These are phyloP conservation scores for Arbutus unedo DNA, from an alignment of 148 eudicot species.

Conservation along the genomic window DNA sequence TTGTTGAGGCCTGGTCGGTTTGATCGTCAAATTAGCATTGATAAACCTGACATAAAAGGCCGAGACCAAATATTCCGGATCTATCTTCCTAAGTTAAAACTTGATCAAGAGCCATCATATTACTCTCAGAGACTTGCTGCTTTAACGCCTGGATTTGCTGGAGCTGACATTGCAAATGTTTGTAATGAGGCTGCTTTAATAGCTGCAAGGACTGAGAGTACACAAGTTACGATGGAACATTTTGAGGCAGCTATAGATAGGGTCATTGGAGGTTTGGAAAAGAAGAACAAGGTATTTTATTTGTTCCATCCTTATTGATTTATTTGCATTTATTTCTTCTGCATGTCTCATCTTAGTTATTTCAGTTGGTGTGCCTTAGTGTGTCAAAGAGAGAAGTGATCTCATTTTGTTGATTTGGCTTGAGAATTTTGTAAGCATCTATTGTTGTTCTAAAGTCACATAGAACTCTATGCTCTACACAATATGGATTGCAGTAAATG, in stretches of 20 bases:
- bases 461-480: not conserved
- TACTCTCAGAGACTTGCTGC: constrained; percentile 68
- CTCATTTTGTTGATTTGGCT: not conserved
- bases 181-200: constrained; percentile 74
- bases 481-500: not conserved
- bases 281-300: constrained; percentile 51
- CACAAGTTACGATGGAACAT: constrained; percentile 42
- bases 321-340: not conserved
- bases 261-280: constrained; percentile 65
- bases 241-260: constrained; percentile 68
- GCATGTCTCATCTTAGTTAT: not conserved
- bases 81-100: constrained; percentile 50
- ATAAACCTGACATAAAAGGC: constrained; percentile 69
- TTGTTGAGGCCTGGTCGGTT: constrained; percentile 70
- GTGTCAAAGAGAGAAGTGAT: not conserved
- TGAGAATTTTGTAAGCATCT: not conserved
- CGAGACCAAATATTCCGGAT: constrained; percentile 58
- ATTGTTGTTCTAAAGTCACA: not conserved
- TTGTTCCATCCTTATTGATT: not conserved
- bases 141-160: constrained; percentile 72
- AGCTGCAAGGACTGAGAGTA: constrained; percentile 52
- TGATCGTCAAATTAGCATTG: constrained; percentile 63
- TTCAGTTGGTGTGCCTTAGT: not conserved
- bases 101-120: constrained; percentile 53
- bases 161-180: constrained; percentile 71